Evolutionary conservation across 2,329 filamentous ascomycete species (phyloP).

Genomic region (Phoma sp.): DNA sequence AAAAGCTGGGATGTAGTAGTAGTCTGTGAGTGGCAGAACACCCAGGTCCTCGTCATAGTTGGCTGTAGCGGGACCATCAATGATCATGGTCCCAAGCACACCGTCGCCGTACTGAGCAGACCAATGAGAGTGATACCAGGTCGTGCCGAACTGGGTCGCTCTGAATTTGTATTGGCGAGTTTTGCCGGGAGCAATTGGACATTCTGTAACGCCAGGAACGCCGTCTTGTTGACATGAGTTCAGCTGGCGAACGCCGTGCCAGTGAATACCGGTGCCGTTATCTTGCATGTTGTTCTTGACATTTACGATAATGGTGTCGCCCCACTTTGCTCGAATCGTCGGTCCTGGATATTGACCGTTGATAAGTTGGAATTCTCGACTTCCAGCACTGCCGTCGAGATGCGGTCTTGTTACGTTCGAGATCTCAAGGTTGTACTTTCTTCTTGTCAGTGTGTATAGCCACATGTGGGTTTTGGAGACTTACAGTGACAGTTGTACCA

Average conservation of each 20-base stretch:
- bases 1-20: constrained; percentile 58
- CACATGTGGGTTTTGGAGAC: background rate
- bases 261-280: constrained; percentile 60
- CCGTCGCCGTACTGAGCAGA: constrained; percentile 53
- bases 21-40: constrained; percentile 65
- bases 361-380: constrained; percentile 51
- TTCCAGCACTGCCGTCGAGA: constrained; percentile 48
- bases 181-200: constrained; percentile 68
- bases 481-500: constrained; percentile 44
- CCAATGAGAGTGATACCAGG: constrained; percentile 55
- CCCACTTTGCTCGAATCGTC: constrained; percentile 43
- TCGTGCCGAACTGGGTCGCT: constrained; percentile 57
- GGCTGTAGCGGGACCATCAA: constrained; percentile 51
- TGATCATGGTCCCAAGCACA: constrained; percentile 49
- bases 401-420: constrained; percentile 50
- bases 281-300: constrained; percentile 48
- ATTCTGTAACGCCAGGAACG: constrained; percentile 62
- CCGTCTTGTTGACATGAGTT: constrained; percentile 60
- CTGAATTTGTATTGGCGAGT: constrained; percentile 64
- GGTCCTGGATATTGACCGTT: constrained; percentile 70
- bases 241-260: constrained; percentile 55
- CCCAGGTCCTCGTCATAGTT: constrained; percentile 68
- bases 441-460: constrained; percentile 4
- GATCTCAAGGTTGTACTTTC: constrained; percentile 49
- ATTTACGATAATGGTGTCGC: constrained; percentile 50